Percentiles rank a stretch among this genome's conserved stretches.
phyloP scores from a whole-genome alignment of 495 filamentous ascomycete species.

The Penicillium longicatenatum region DNA sequence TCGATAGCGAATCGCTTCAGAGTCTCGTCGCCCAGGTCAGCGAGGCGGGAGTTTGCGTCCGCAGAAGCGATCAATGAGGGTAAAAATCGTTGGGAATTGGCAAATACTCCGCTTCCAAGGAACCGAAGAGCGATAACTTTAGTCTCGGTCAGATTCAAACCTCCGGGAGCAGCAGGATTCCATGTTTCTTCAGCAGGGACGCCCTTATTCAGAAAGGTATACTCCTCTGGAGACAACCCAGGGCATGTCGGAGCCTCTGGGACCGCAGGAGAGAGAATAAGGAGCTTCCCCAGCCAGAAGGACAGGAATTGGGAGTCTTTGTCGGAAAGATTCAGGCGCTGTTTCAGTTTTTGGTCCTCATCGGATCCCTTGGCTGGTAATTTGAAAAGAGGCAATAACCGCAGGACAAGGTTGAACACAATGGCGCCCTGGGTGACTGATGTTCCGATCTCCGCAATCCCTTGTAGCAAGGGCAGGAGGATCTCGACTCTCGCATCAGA shows the following conservation, averaged over 20 bases:
- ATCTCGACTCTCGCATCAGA: conserved; percentile 65
- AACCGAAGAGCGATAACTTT: conserved; percentile 72
- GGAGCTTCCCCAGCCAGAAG: conserved; percentile 74
- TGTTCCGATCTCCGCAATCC: conserved; percentile 67
- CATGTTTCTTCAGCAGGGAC: conserved; percentile 67
- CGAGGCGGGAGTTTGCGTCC: conserved; percentile 78
- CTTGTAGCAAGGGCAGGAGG: conserved; percentile 69
- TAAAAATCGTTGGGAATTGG: conserved; percentile 76
- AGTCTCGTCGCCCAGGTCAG: conserved; percentile 79
- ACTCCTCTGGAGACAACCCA: conserved; percentile 70
- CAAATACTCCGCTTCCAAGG: conserved; percentile 82
- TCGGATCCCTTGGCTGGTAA: conserved; percentile 74
- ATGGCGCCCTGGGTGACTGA: conserved; percentile 64
- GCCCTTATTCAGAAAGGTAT: conserved; percentile 65
- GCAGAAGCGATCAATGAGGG: conserved; percentile 80
- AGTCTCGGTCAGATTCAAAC: conserved; percentile 63
- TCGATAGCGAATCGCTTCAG: conserved; percentile 69
- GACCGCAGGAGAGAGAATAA: conserved; percentile 61
- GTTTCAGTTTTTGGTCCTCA: conserved; percentile 71
- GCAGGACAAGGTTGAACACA: conserved; percentile 83
- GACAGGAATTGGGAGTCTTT: conserved; percentile 76
- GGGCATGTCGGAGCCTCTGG: conserved; percentile 55
- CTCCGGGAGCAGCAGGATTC: conserved; percentile 58
- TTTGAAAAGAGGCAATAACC: conserved; percentile 68
- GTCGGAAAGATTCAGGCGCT: conserved; percentile 63